Evolutionary conservation across 164 flowering plant species (phyloP), one percentile per base, ranked within the genome.

Genomic region (Warburgia ugandensis): DNA sequence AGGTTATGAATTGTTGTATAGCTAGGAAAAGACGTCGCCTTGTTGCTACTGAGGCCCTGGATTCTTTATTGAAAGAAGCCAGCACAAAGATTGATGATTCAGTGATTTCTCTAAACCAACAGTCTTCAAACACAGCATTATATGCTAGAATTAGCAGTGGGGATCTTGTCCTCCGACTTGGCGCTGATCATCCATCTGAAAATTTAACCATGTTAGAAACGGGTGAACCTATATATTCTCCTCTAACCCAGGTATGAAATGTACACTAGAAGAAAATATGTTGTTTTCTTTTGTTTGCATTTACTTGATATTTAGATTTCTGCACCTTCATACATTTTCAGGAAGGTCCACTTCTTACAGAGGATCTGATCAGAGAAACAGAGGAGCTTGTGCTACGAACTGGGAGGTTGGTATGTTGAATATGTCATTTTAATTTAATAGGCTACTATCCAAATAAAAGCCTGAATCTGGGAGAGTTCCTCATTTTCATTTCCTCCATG

Each of bases 371-470:
- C 40, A 82, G 66, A 72, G 98, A 92, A 72, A 83, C 80, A n/a
- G 98, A 92, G 72, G 98, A 92, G 61, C 73, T 92, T 60, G 83
- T 92, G 53, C 86, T 92, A 30, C 83, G 98, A 47, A 92, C 98
- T 10, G 96, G 98, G 61, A 92, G 98, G 98, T 87, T 41, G 52
- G 84, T 75, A 11, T 56, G 40, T 52, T 39, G 9, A 55, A 31
- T 45, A n/a, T 61, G 41, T 31, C 12, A 16, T 55, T 29, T 44
- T 35, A 26, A 13, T 52, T 52, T n/a, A 25, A 28, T 22, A 28
- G 49, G 17, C 17, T 45, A 45, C 33, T n/a, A 17, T n/a, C 11
- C 38, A 2, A 5, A n/a, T n/a, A n/a, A n/a, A n/a, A n/a, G n/a
- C n/a, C n/a, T n/a, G n/a, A n/a, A n/a, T n/a, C n/a, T n/a, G n/a